These are phyloP conservation scores for Anisodus acutangulus DNA, from an alignment of 257 asterid genomes.

Conservation along the genomic window DNA sequence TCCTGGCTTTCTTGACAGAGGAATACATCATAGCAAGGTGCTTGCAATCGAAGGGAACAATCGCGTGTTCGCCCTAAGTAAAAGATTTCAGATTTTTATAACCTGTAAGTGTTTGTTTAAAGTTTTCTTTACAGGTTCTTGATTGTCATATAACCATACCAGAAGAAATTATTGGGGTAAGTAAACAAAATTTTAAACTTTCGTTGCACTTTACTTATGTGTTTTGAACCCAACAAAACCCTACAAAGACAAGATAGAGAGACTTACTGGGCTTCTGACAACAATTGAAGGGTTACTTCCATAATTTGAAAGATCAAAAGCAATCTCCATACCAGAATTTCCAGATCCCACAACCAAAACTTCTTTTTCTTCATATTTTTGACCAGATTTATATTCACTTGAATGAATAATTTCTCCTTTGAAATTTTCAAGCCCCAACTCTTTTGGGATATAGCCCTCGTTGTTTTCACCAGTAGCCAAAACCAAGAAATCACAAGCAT, in stretches of 20 bases:
- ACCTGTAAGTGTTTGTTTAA: no score
- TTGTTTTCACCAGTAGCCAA: constrained; percentile 64
- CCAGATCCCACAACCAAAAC: constrained; percentile 70
- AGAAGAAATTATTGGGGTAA: no score
- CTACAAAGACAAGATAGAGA: neutral
- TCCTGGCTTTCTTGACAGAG: no score
- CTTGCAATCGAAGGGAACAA: no score
- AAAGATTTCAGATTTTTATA: no score
- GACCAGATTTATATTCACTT: constrained; percentile 42
- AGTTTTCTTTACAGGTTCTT: no score
- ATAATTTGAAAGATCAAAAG: constrained; percentile 55
- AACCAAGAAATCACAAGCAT: constrained; percentile 42
- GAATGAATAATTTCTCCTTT: constrained; percentile 52
- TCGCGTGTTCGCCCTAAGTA: no score
- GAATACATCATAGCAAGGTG: no score
- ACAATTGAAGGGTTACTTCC: constrained; percentile 54
- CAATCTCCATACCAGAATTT: constrained; percentile 80
- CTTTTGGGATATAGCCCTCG: constrained; percentile 44
- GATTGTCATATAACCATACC: no score
- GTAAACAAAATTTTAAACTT: no score
- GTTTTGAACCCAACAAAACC: no score
- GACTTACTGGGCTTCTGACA: constrained; percentile 46
- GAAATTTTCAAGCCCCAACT: constrained; percentile 46
- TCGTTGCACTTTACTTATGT: no score
- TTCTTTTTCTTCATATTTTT: constrained; percentile 20